Percentiles rank a stretch among this genome's conserved stretches.
phyloP scores from a whole-genome alignment of 257 asterid species.

The Salvia miltiorrhiza region DNA sequence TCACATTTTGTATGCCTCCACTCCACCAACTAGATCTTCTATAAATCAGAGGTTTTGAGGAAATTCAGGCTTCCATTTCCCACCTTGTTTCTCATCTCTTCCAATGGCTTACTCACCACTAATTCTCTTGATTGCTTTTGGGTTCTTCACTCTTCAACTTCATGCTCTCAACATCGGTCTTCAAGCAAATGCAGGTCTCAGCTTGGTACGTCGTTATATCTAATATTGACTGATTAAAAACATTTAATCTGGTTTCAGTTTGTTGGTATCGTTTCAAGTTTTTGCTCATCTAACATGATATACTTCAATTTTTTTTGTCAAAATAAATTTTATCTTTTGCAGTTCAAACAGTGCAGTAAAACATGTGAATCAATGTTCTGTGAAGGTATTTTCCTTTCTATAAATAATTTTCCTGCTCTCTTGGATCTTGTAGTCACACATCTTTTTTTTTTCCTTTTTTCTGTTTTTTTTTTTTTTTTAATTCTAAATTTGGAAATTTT shows the following conservation, averaged over 20 bases:
- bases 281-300: background rate
- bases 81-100: background rate
- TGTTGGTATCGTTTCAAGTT: background rate
- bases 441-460: too few species aligned
- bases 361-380: slow-evolving; percentile 94
- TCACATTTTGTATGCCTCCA: slow-evolving; percentile 23
- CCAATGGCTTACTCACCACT: slow-evolving; percentile 36
- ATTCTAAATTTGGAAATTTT: background rate
- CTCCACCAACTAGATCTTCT: slow-evolving; percentile 23
- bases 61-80: slow-evolving; percentile 34
- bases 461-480: too few species aligned
- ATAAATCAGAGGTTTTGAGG: slow-evolving; percentile 34
- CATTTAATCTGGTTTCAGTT: too few species aligned
- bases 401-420: background rate
- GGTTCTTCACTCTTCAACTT: slow-evolving; percentile 18
- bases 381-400: slow-evolving; percentile 36
- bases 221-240: too few species aligned
- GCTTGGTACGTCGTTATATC: slow-evolving; percentile 34
- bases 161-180: slow-evolving; percentile 60
- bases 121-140: slow-evolving; percentile 17
- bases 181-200: slow-evolving; percentile 36
- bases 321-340: background rate
- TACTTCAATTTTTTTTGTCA: too few species aligned
- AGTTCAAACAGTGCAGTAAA: slow-evolving; percentile 77
- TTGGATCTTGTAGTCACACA: background rate